Evolutionary conservation across 371 early-diverging fungal genomes (phyloP).

Genomic region (Parasitella parasitica): DNA sequence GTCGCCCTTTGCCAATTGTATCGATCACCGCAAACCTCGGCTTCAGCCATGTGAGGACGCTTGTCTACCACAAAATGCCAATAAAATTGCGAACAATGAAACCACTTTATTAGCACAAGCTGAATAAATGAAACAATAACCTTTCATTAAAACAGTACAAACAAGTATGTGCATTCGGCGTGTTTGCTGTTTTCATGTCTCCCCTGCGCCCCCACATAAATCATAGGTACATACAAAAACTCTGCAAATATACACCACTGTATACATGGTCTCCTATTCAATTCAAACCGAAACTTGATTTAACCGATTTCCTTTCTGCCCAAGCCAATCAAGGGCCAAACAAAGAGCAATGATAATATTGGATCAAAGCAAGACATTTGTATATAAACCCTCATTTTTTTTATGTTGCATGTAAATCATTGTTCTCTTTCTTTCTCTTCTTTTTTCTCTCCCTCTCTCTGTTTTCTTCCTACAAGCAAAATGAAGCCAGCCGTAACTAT

Average conservation of each 20-base stretch:
- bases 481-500: too few species aligned
- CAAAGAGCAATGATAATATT: background rate
- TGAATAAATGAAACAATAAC: background rate
- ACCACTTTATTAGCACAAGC: too few species aligned
- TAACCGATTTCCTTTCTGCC: conserved; percentile 2
- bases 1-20: background rate
- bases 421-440: background rate
- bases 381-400: conserved; percentile 1
- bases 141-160: background rate
- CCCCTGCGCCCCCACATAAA: background rate
- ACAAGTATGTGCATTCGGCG: background rate
- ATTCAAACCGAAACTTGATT: conserved; percentile 3
- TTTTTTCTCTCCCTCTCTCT: background rate
- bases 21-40: background rate
- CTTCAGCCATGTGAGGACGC: background rate
- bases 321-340: background rate
- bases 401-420: background rate
- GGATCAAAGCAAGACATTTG: background rate
- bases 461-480: too few species aligned
- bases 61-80: too few species aligned
- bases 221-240: background rate
- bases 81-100: too few species aligned
- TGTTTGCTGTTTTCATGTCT: background rate
- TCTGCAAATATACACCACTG: too few species aligned
- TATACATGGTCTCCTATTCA: conserved; percentile 1